Evolutionary conservation across 2,329 filamentous ascomycete species (phyloP).

Genomic region (Paramyrothecium roridum): DNA sequence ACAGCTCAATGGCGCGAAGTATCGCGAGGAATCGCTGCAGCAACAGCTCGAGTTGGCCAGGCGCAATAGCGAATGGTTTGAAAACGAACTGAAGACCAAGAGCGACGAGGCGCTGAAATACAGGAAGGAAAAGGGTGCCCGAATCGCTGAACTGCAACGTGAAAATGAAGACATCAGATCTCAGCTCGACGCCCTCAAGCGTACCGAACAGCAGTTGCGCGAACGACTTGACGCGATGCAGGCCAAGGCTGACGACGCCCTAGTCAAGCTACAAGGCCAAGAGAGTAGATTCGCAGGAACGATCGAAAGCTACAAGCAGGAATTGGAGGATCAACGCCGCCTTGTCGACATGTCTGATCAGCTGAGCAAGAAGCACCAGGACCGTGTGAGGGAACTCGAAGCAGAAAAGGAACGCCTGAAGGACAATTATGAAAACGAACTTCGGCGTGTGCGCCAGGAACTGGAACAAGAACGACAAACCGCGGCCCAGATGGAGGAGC

Average conservation of each 20-base stretch:
- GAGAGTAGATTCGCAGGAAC: slow-evolving; percentile 77
- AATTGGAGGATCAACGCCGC: slow-evolving; percentile 76
- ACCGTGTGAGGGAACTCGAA: slow-evolving; percentile 68
- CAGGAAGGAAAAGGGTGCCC: slow-evolving; percentile 90
- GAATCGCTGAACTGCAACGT: slow-evolving; percentile 83
- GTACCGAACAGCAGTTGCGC: slow-evolving; percentile 76
- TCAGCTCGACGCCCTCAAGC: slow-evolving; percentile 72
- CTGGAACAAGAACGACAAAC: slow-evolving; percentile 52
- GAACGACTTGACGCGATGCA: slow-evolving; percentile 80
- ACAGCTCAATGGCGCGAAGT: slow-evolving; percentile 76
- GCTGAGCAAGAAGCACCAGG: slow-evolving; percentile 68
- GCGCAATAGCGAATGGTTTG: slow-evolving; percentile 90
- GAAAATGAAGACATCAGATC: slow-evolving; percentile 81
- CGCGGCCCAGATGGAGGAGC: slow-evolving; percentile 43
- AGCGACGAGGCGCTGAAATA: slow-evolving; percentile 82
- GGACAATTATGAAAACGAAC: slow-evolving; percentile 62
- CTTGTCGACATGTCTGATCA: slow-evolving; percentile 81
- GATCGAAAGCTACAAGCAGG: slow-evolving; percentile 83
- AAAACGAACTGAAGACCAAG: slow-evolving; percentile 88
- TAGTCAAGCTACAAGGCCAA: slow-evolving; percentile 78
- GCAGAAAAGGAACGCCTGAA: slow-evolving; percentile 56
- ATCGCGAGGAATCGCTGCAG: slow-evolving; percentile 83
- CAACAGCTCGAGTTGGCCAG: slow-evolving; percentile 88
- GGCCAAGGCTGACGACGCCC: slow-evolving; percentile 80
- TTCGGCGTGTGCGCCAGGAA: slow-evolving; percentile 53